Percentiles rank a stretch among this genome's conserved stretches.
Evolutionary conservation across 371 early-diverging fungal genomes (phyloP).

Genomic region (Actinomortierella wolfii): DNA sequence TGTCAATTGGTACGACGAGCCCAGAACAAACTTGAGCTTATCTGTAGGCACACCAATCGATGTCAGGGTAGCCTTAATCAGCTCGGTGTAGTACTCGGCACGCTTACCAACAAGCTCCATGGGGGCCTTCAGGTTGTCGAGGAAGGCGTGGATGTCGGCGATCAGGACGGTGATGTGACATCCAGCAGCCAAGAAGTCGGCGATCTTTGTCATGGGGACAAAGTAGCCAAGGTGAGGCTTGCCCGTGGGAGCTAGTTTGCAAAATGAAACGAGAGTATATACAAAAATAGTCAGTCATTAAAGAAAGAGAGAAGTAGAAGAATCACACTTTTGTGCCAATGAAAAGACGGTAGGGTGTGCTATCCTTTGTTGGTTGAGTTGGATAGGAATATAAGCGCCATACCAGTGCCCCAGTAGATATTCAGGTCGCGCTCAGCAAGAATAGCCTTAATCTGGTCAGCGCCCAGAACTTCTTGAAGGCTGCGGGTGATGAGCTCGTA

Average conservation of each 20-base stretch:
- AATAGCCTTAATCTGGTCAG: slow-evolving; percentile 85
- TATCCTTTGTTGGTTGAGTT: not conserved
- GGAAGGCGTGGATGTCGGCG: slow-evolving; percentile 99
- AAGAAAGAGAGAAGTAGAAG: not conserved
- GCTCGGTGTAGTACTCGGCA: slow-evolving; percentile 93
- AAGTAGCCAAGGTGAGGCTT: slow-evolving; percentile 99
- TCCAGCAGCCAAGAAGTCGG: slow-evolving; percentile 96
- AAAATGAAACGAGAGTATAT: not conserved
- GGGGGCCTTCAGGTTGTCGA: slow-evolving; percentile 99
- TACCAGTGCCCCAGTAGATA: slow-evolving; percentile 98
- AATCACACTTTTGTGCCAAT: not conserved
- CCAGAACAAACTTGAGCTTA: slow-evolving; percentile 93
- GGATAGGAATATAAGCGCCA: slow-evolving; percentile 73
- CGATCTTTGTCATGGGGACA: slow-evolving; percentile 98
- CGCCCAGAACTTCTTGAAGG: slow-evolving; percentile 97
- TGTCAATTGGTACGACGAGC: slow-evolving; percentile 90
- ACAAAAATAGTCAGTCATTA: not conserved
- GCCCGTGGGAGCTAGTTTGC: slow-evolving; percentile 89
- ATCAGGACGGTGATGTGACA: slow-evolving; percentile 95
- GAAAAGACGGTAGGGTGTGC: not conserved
- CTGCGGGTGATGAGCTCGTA: slow-evolving; percentile 92
- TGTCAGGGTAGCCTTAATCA: slow-evolving; percentile 91
- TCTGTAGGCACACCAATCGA: slow-evolving; percentile 93
- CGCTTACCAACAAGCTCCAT: slow-evolving; percentile 91
- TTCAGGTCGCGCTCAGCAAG: slow-evolving; percentile 90